phyloP scores from a whole-genome alignment of 495 filamentous ascomycete genomes.

The Penicillium psychrofluorescens region DNA sequence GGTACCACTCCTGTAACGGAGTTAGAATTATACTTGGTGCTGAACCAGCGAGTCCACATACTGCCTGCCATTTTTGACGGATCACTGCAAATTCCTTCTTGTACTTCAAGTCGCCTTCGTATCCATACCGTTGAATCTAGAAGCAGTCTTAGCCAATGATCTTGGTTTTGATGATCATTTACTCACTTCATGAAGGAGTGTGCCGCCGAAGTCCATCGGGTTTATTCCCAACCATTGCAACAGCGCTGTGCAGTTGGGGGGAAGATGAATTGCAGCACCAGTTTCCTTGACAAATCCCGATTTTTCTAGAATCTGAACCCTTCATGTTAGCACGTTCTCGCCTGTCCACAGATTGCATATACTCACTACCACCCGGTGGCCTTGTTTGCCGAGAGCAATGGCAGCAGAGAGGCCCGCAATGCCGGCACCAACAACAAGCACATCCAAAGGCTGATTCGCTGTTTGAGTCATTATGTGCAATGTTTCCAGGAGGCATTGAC shows the following conservation, averaged over 20 bases:
- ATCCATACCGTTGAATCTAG: slow-evolving; percentile 17
- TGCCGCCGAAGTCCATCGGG: slow-evolving; percentile 23
- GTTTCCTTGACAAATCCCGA: slow-evolving; percentile 45
- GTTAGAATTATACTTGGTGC: not conserved
- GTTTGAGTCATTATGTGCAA: not conserved
- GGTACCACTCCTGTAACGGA: slow-evolving; percentile 21
- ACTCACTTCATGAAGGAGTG: slow-evolving; percentile 15
- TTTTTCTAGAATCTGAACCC: slow-evolving; percentile 40
- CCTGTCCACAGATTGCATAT: not conserved
- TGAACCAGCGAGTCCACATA: slow-evolving; percentile 1
- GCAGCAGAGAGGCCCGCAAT: slow-evolving; percentile 25
- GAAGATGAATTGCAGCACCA: slow-evolving; percentile 46
- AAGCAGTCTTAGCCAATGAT: not conserved
- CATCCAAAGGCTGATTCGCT: slow-evolving; percentile 5
- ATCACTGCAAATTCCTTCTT: slow-evolving; percentile 11
- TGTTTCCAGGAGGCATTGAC: not conserved
- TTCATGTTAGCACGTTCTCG: not conserved
- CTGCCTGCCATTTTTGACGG: slow-evolving; percentile 16
- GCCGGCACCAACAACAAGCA: slow-evolving; percentile 22
- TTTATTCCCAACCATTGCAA: slow-evolving; percentile 42
- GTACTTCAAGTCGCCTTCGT: slow-evolving; percentile 10
- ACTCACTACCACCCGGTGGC: slow-evolving; percentile 24
- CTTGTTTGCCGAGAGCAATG: slow-evolving; percentile 22
- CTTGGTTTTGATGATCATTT: not conserved
- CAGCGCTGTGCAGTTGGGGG: slow-evolving; percentile 42